Conservation (phyloP, 2,329 filamentous ascomycete species). For the Canariomyces notabilis region DNA sequence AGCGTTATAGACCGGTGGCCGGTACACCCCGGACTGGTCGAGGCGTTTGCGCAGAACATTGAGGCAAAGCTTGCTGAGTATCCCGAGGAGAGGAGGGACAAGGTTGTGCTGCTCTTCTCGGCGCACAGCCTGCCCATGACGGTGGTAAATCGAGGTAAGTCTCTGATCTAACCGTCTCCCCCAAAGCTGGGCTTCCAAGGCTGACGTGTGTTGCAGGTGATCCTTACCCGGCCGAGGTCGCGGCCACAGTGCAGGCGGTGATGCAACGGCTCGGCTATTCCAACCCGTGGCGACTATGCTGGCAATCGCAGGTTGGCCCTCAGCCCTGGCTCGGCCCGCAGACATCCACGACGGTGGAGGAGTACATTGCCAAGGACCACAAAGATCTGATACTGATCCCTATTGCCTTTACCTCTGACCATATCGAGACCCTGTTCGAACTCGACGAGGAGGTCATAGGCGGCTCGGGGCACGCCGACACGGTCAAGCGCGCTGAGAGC, state of each 20-base stretch:
- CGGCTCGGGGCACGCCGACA: slow-evolving; percentile 70
- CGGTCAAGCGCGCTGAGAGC: slow-evolving; percentile 84
- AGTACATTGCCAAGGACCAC: slow-evolving; percentile 86
- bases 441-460: slow-evolving; percentile 92
- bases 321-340: slow-evolving; percentile 94
- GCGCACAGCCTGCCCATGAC: slow-evolving; percentile 96
- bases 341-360: slow-evolving; percentile 79
- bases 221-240: slow-evolving; percentile 91
- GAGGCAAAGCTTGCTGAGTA: slow-evolving; percentile 80
- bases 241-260: slow-evolving; percentile 93
- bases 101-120: slow-evolving; percentile 86
- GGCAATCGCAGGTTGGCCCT: slow-evolving; percentile 97
- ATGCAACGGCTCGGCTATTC: slow-evolving; percentile 84
- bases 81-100: slow-evolving; percentile 69
- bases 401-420: slow-evolving; percentile 97
- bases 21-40: slow-evolving; percentile 80
- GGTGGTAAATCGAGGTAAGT: slow-evolving; percentile 81
- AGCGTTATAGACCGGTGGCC: slow-evolving; percentile 98
- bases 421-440: slow-evolving; percentile 96
- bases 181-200: slow-evolving; percentile 1
- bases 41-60: slow-evolving; percentile 90
- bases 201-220: slow-evolving; percentile 57
- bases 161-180: not conserved
- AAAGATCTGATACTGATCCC: slow-evolving; percentile 88
- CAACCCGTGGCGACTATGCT: slow-evolving; percentile 89